Base-by-base conservation (phyloP, 31 red algal species). In the Odonthalia washingtoniensis region DNA sequence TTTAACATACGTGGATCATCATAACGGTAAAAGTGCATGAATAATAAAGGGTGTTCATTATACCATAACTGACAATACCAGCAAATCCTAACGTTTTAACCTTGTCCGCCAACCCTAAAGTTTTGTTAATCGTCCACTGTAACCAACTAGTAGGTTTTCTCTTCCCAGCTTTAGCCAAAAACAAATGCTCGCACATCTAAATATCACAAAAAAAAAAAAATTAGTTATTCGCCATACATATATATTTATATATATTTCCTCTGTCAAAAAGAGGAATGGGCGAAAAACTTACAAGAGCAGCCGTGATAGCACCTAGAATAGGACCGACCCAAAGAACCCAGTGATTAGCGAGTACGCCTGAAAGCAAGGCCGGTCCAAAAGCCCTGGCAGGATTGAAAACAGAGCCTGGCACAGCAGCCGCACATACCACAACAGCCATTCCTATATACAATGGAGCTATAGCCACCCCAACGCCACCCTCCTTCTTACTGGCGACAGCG, bases 21-120 rank as follows among this genome's bases (percentile, higher is more conserved):
- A 84, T 89, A 49, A 90, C 40, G 6, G 94, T 64, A 35, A 97
- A 97, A 21, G 82, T 88, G 2, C 74, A 63, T 24, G 82, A 80
- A 67, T 97, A 97, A 69, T 91, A 94, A 24, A 88, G 16, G 3
- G 80, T 94, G 53, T 97, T 97, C 91, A 94, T 84, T 1, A 94
- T 74, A 1, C 95, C 95, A 73, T 97, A 97, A 18, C 91, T 79
- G 68, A 94, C 65, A 21, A 97, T 37, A 21, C 87, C 95, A 4
- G 91, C 95, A 16, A 89, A 36, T 30, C 95, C 95, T 41, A 83
- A 65, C 74, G 53, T 88, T 75, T 88, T 87, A 30, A 93, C 75
- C 16, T 31, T 65, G 38, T 80, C 64, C 45, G 76, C 83, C 40
- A 84, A 33, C 4, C 73, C 65, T 17, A 65, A 72, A 24, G 74